These are phyloP conservation scores for Diplodia mutila DNA, from an alignment of 2,329 filamentous ascomycete species.

Conservation along the genomic window DNA sequence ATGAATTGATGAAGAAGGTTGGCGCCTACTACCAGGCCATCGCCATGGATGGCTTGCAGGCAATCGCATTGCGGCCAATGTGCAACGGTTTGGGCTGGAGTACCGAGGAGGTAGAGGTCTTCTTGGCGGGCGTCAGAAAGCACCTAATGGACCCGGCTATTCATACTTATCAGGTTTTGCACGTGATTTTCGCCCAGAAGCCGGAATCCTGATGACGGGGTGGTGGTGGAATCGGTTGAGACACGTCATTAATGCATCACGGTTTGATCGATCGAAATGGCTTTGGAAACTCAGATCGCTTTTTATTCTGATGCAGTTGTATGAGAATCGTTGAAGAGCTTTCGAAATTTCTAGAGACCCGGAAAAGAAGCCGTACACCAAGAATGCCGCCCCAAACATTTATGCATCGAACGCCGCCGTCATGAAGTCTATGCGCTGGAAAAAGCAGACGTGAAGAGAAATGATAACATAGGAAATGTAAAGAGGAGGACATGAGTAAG, in stretches of 20 bases:
- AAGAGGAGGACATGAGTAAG: no score
- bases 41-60: slow-evolving; percentile 25
- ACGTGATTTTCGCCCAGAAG: slow-evolving; percentile 36
- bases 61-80: slow-evolving; percentile 11
- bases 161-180: slow-evolving; percentile 29
- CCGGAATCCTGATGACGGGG: slow-evolving; percentile 10
- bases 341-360: not conserved
- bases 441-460: not conserved
- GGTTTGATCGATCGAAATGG: not conserved
- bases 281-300: not conserved
- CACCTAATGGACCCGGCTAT: slow-evolving; percentile 25
- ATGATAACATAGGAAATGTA: not conserved
- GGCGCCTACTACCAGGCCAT: slow-evolving; percentile 16
- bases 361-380: not conserved
- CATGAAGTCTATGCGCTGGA: not conserved
- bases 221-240: not conserved
- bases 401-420: not conserved
- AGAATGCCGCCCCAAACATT: not conserved
- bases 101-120: slow-evolving; percentile 17
- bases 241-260: not conserved
- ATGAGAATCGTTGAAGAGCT: not conserved
- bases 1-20: slow-evolving; percentile 21
- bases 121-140: slow-evolving; percentile 4
- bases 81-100: slow-evolving; percentile 7
- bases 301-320: not conserved